These are phyloP conservation scores for Neonectria hederae DNA, from an alignment of 2,329 filamentous ascomycete species.

Conservation along the genomic window DNA sequence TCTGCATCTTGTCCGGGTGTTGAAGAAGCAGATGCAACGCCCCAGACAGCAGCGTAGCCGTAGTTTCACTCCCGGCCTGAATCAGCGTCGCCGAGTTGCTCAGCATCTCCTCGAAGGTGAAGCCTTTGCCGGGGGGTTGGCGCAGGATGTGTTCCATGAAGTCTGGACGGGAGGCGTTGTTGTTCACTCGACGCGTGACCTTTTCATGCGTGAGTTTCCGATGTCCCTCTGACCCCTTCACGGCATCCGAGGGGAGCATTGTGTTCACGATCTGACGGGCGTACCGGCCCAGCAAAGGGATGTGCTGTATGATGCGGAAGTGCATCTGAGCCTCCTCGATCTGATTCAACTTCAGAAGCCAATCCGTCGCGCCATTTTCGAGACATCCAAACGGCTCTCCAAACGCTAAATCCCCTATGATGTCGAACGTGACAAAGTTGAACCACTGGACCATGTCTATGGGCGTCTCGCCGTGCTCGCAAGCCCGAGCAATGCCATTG, in stretches of 20 bases:
- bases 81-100: slow-evolving; percentile 25
- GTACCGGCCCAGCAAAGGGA: slow-evolving; percentile 22
- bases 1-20: slow-evolving; percentile 15
- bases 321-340: slow-evolving; percentile 28
- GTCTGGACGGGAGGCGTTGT: slow-evolving; percentile 22
- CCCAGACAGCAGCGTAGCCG: slow-evolving; percentile 25
- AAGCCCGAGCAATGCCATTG: not conserved
- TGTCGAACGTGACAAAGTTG: slow-evolving; percentile 22
- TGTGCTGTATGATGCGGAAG: slow-evolving; percentile 27
- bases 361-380: slow-evolving; percentile 20
- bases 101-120: slow-evolving; percentile 22
- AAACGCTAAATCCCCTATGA: slow-evolving; percentile 22
- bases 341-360: slow-evolving; percentile 27
- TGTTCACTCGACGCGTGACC: slow-evolving; percentile 24
- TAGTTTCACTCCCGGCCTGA: slow-evolving; percentile 26
- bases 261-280: slow-evolving; percentile 26
- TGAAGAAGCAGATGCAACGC: slow-evolving; percentile 15
- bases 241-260: slow-evolving; percentile 24
- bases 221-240: slow-evolving; percentile 21
- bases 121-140: slow-evolving; percentile 17
- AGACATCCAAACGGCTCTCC: slow-evolving; percentile 25
- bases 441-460: slow-evolving; percentile 26
- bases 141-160: slow-evolving; percentile 24
- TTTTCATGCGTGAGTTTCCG: slow-evolving; percentile 25
- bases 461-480: slow-evolving; percentile 11